These are phyloP conservation scores for Juncus effusus DNA, from an alignment of 176 grass and related monocot genomes.

Conservation along the genomic window DNA sequence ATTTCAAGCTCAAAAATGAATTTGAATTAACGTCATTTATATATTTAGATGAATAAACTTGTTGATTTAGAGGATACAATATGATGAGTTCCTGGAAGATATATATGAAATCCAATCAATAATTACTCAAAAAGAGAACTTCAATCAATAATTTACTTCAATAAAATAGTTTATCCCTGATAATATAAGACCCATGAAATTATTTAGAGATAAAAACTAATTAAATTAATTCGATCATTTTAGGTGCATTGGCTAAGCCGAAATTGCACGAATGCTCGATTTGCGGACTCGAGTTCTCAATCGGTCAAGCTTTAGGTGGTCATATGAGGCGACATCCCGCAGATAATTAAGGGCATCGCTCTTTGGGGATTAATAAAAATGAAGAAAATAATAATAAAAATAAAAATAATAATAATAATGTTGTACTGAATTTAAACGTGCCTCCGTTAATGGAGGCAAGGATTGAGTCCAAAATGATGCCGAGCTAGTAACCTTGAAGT, in stretches of 20 bases:
- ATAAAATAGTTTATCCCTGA: no score
- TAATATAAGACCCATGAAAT: no score
- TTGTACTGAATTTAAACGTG: conserved; percentile 51
- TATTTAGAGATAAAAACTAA: no score
- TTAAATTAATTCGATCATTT: no score
- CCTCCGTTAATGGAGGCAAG: conserved; percentile 47
- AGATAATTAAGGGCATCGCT: conserved; percentile 19
- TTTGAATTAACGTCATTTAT: no score
- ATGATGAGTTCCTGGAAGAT: no score
- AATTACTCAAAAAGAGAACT: no score
- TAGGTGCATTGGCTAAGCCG: conserved; percentile 40
- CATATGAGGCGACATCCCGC: conserved; percentile 88
- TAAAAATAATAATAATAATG: neutral
- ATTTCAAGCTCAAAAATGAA: no score
- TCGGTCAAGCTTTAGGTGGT: conserved; percentile 91
- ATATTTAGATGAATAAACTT: no score
- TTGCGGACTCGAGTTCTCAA: conserved; percentile 86
- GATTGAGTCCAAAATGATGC: conserved; percentile 15
- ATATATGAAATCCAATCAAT: no score
- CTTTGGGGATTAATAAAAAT: conserved; percentile 5
- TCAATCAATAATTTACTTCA: no score
- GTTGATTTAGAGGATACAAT: no score
- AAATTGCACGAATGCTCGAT: conserved; percentile 87
- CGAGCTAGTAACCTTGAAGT: neutral
- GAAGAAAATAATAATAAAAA: conserved; percentile 19